Evolutionary conservation across 306 rosid genomes (phyloP).

Genomic region (Betula pendula): DNA sequence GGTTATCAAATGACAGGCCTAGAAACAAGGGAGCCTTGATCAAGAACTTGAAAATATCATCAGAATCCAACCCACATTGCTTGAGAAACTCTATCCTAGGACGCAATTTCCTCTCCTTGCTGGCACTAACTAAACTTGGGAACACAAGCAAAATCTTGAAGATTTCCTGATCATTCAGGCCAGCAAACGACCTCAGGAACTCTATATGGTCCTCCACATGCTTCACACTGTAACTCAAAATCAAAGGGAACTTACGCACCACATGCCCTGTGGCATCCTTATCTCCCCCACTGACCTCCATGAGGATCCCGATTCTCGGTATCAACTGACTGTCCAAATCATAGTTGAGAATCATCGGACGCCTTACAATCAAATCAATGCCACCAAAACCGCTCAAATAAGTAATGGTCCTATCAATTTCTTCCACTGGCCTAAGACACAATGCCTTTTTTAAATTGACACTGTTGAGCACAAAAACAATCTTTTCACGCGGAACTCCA

Average conservation of each 20-base stretch:
- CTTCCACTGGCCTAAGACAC: conserved; percentile 54
- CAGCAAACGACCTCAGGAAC: conserved; percentile 61
- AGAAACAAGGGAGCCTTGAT: conserved; percentile 70
- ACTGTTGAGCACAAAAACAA: conserved; percentile 55
- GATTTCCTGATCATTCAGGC: conserved; percentile 50
- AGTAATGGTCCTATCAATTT: conserved; percentile 41
- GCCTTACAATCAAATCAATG: conserved; percentile 50
- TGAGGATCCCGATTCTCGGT: conserved; percentile 50
- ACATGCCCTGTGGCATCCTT: conserved; percentile 37
- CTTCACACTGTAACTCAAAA: conserved; percentile 55
- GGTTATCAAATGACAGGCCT: conserved; percentile 59
- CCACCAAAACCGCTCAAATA: conserved; percentile 64
- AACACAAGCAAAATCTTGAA: conserved; percentile 58
- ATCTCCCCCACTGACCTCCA: conserved; percentile 61
- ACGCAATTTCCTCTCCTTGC: conserved; percentile 72
- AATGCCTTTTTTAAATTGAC: conserved; percentile 59
- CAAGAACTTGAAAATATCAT: conserved; percentile 68
- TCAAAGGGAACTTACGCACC: conserved; percentile 51
- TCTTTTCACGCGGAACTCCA: conserved; percentile 54
- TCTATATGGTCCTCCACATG: conserved; percentile 56
- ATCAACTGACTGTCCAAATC: conserved; percentile 57
- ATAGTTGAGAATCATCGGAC: conserved; percentile 54
- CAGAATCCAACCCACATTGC: conserved; percentile 66
- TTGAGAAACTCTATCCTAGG: conserved; percentile 72
- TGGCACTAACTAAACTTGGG: conserved; percentile 60